These are phyloP conservation scores for Tubosaeta sp. DNA, from an alignment of 768 basidiomycete genomes.

Conservation along the genomic window DNA sequence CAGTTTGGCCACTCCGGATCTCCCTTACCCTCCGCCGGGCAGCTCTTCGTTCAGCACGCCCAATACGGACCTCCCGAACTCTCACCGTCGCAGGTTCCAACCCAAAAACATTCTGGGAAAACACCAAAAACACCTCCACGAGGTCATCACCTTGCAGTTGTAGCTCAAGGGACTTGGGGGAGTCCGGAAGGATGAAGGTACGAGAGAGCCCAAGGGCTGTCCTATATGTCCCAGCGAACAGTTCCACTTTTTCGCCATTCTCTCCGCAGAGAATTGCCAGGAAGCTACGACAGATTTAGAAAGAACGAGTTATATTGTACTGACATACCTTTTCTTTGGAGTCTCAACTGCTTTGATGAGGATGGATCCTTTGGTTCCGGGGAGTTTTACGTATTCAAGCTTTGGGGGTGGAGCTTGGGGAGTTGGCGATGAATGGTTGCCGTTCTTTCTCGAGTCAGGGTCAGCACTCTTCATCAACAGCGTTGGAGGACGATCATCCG, in stretches of 20 bases:
- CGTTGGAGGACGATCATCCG: constrained; percentile 48
- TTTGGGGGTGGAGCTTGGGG: constrained; percentile 71
- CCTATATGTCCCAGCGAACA: constrained; percentile 87
- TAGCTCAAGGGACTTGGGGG: constrained; percentile 80
- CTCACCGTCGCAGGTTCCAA: constrained; percentile 90
- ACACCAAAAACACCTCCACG: constrained; percentile 88
- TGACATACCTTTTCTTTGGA: constrained; percentile 70
- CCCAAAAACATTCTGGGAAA: constrained; percentile 88
- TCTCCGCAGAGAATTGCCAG: constrained; percentile 91
- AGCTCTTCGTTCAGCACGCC: constrained; percentile 80
- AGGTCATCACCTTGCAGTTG: constrained; percentile 90
- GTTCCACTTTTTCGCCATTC: constrained; percentile 87
- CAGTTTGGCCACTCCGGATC: constrained; percentile 48
- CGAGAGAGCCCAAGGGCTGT: constrained; percentile 89
- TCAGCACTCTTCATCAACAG: constrained; percentile 36
- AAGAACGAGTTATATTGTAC: background rate
- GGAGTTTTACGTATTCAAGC: constrained; percentile 88
- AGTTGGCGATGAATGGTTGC: constrained; percentile 30
- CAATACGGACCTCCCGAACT: constrained; percentile 90
- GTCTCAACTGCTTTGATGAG: constrained; percentile 88
- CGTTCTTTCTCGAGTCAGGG: constrained; percentile 36
- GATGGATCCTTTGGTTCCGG: constrained; percentile 82
- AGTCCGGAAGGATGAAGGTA: constrained; percentile 90
- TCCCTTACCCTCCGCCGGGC: constrained; percentile 78
- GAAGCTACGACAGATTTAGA: constrained; percentile 49